A percentile compares a stretch with the other conserved stretches of the same genome.
These are phyloP conservation scores for Kodamaea neixiangensis DNA, from an alignment of 805 yeast genomes.

Conservation along the genomic window DNA sequence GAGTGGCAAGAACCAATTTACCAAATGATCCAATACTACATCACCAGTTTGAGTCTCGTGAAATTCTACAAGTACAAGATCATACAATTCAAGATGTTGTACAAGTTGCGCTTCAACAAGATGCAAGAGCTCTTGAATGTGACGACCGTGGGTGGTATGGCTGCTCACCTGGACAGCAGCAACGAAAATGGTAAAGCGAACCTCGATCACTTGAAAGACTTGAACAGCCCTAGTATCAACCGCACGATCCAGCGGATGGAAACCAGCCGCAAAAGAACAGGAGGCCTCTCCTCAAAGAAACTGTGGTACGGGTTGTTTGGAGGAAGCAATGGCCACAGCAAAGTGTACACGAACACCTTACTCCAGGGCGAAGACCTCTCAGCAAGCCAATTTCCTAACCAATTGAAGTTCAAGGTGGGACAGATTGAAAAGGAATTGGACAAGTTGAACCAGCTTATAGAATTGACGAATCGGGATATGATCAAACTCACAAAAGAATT, in stretches of 20 bases:
- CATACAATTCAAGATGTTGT: slow-evolving; percentile 46
- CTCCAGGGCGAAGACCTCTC: slow-evolving; percentile 7
- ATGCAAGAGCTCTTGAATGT: slow-evolving; percentile 37
- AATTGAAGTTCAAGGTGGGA: slow-evolving; percentile 30
- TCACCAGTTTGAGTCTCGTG: slow-evolving; percentile 45
- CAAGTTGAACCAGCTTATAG: slow-evolving; percentile 51
- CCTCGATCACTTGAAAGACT: slow-evolving; percentile 30
- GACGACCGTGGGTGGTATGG: slow-evolving; percentile 15
- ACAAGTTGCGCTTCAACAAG: slow-evolving; percentile 41
- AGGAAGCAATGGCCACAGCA: slow-evolving; percentile 35
- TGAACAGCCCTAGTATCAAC: slow-evolving; percentile 41
- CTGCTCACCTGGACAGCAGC: slow-evolving; percentile 3
- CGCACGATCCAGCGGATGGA: slow-evolving; percentile 37
- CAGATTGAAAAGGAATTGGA: slow-evolving; percentile 43
- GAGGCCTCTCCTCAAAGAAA: slow-evolving; percentile 24
- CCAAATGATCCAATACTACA: slow-evolving; percentile 47
- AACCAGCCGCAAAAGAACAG: slow-evolving; percentile 20
- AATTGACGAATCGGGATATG: slow-evolving; percentile 45
- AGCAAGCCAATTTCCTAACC: slow-evolving; percentile 13
- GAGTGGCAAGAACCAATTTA: slow-evolving; percentile 54
- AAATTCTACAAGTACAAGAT: slow-evolving; percentile 54
- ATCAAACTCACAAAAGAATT: slow-evolving; percentile 44
- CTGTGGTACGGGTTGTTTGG: slow-evolving; percentile 49
- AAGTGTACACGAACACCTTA: slow-evolving; percentile 13
- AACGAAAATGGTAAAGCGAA: not conserved